Evolutionary conservation across 306 rosid species (phyloP), one percentile per base, ranked within the genome.

Genomic region (Prunus kanzakura): DNA sequence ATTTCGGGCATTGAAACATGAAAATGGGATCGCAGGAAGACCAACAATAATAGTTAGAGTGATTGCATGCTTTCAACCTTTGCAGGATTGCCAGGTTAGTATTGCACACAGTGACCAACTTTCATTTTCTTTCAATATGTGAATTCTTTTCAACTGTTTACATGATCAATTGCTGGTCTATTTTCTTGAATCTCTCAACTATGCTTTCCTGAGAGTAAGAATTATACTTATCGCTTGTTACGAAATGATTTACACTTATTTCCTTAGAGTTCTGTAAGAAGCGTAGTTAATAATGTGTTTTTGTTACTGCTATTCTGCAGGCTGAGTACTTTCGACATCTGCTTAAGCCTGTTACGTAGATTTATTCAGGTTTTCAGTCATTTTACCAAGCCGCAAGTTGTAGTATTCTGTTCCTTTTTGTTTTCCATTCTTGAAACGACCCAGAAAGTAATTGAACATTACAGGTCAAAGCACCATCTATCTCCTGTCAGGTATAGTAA

Each of bases 341-440:
- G 86, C 98, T 93, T 72, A 93, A 93, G 83, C 98, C 98, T 74
- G 89, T 93, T 67, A 93, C 98, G 94, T 93, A 93, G 89, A 76
- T 82, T 64, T 77, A 50, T 80, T 75, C 49, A 7, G 1, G 69
- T 20, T 69, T 78, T 66, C 72, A 13, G 72, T 62, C 30, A 60
- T 81, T 75, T 73, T 60, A 76, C 78, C 68, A 55, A 85, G 90
- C 81, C 71, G 85, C 86, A 83, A 66, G 74, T 83, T 77, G 70
- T 68, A 54, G 78, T 56, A 56, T 56, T 45, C 84, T 86, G 83
- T 78, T 52, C 54, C 77, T 85, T 87, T 69, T 73, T 58, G 20
- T 81, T 79, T 62, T 80, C 76, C 83, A 80, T 81, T 74, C 47
- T 75, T 45, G 64, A 76, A 86, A 85, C 84, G 80, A 82, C 27